Conservation (phyloP, 331 rosid genomes). For the Spiraea crenata region DNA sequence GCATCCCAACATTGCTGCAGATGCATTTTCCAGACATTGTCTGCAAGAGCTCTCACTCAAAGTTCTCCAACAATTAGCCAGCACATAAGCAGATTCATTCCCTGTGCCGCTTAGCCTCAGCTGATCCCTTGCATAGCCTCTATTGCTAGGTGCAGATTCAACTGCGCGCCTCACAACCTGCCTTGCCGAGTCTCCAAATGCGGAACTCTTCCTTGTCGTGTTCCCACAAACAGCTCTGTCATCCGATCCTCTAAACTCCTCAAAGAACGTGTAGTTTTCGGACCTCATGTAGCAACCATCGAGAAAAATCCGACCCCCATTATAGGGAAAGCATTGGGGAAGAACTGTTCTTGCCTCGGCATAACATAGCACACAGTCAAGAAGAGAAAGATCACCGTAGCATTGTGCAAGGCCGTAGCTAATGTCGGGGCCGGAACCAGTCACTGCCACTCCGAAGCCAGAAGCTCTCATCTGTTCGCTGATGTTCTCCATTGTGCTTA, state of each 20-base stretch:
- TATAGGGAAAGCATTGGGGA: constrained; percentile 74
- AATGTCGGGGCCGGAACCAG: constrained; percentile 61
- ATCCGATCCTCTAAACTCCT: constrained; percentile 51
- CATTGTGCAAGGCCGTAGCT: constrained; percentile 86
- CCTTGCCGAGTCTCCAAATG: constrained; percentile 45
- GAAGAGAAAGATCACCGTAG: constrained; percentile 78
- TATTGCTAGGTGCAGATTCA: constrained; percentile 38
- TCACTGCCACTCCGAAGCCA: constrained; percentile 60
- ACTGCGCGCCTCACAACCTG: constrained; percentile 47
- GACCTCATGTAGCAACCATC: constrained; percentile 97
- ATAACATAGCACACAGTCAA: constrained; percentile 74
- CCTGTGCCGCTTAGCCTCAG: constrained; percentile 31
- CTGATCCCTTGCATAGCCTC: constrained; percentile 52
- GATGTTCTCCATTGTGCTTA: constrained; percentile 64
- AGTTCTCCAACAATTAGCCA: constrained; percentile 83
- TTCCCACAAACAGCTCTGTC: constrained; percentile 65
- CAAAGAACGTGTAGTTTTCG: constrained; percentile 66
- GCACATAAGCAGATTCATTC: constrained; percentile 58
- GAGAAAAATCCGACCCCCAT: constrained; percentile 62
- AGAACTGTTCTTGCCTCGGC: constrained; percentile 71
- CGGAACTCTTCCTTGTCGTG: constrained; percentile 40
- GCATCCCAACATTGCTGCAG: constrained; percentile 58
- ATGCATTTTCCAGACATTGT: constrained; percentile 70
- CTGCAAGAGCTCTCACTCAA: constrained; percentile 66
- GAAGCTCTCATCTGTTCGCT: constrained; percentile 60